A percentile compares a stretch with the other conserved stretches of the same genome.
phyloP scores from a whole-genome alignment of 768 basidiomycete species.

The Boletus speciosus region DNA sequence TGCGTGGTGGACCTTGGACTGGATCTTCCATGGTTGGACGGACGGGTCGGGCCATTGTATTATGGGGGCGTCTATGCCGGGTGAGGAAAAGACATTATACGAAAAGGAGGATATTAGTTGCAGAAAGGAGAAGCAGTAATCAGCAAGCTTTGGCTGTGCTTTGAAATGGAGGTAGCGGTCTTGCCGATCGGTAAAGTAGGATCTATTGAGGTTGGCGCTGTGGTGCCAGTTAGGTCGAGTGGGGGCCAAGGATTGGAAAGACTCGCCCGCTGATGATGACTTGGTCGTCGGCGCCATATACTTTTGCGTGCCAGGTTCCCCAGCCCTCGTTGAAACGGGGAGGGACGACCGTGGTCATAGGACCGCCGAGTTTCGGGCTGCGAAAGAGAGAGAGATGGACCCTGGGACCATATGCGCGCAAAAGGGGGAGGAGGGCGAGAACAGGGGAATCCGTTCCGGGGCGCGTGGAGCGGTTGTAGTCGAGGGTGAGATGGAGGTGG shows the following conservation, averaged over 20 bases:
- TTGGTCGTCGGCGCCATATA: slow-evolving; percentile 91
- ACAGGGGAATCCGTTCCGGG: slow-evolving; percentile 68
- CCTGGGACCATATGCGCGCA: slow-evolving; percentile 66
- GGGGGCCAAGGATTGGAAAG: not conserved
- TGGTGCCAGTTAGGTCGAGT: not conserved
- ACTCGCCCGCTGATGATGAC: slow-evolving; percentile 90
- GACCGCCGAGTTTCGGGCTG: slow-evolving; percentile 77
- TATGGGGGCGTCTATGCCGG: slow-evolving; percentile 43
- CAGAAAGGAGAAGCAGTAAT: slow-evolving; percentile 83
- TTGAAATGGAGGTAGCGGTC: slow-evolving; percentile 87
- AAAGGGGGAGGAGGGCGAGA: slow-evolving; percentile 65
- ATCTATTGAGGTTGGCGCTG: slow-evolving; percentile 89
- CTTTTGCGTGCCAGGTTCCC: slow-evolving; percentile 98
- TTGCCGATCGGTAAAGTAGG: slow-evolving; percentile 93
- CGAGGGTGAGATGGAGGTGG: slow-evolving; percentile 68
- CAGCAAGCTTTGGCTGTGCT: slow-evolving; percentile 57
- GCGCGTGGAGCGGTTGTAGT: slow-evolving; percentile 76
- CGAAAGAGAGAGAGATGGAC: slow-evolving; percentile 81
- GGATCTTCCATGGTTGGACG: slow-evolving; percentile 68
- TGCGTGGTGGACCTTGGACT: slow-evolving; percentile 52
- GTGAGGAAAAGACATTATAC: slow-evolving; percentile 40
- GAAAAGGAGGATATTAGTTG: slow-evolving; percentile 68
- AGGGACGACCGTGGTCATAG: slow-evolving; percentile 76
- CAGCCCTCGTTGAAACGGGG: slow-evolving; percentile 96
- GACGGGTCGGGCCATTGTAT: slow-evolving; percentile 66